Base-by-base conservation (phyloP, 306 rosid genomes). In the Astragalus membranaceus region DNA sequence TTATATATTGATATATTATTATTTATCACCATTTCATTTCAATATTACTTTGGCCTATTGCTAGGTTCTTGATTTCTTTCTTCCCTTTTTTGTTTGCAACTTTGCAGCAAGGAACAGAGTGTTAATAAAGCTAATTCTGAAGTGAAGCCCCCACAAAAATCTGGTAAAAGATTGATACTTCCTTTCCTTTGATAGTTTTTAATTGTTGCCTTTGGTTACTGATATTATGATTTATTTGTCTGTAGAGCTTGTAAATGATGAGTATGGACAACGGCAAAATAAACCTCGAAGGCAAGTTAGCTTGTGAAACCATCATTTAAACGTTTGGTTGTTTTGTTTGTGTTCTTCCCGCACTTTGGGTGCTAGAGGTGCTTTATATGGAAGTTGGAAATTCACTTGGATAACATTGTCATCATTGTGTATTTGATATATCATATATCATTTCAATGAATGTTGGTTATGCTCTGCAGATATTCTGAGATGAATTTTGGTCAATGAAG, bases 401-500 rank as follows among this genome's bases (percentile, higher is more conserved):
- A 58, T 11, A 26, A 5, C 35, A 36, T 23, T 35, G 61, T 37
- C 48, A 16, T 59, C 17, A 8, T 8, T 77, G 4, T 43, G 37
- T 44, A 51, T 30, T 77, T 5, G 44, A 7, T 39, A 15, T 42
- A 68, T 29, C 15, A 7, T 39, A 15, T 42, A 68, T 29, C 15
- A 63, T 63, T 48, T 44, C 42, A 71, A 33, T 80, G 46, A 47
- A 14, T 73, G 29, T 72, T 76, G 35, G 36, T 39, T 8, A 43
- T 73, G 55, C 64, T 67, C 26, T 26, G 83, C 96, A 93, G 98
- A 85, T 93, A 93, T 75, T 93, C 98, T 8, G 96, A 90, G 92
- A 93, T 93, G 98, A 93, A 87, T 67, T 79, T 91, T 83, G 85
- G 97, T 60, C 85, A 87, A 75, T 93, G 88, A 93, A 84, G 83